Evolutionary conservation across 495 filamentous ascomycete species (phyloP).

Genomic region (Tetracladium marchalianum): DNA sequence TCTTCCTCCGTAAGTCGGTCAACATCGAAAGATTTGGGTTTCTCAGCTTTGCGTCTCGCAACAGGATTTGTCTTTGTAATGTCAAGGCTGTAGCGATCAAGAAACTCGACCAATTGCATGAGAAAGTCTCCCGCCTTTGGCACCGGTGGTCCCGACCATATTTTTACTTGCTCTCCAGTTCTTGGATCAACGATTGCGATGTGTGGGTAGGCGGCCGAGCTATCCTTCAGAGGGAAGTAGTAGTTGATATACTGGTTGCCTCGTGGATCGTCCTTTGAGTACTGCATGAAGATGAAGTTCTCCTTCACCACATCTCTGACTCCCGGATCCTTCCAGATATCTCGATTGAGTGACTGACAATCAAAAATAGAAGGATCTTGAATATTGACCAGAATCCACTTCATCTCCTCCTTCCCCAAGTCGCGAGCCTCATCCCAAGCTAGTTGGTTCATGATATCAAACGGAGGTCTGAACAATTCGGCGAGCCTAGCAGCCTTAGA

Average conservation of each 20-base stretch:
- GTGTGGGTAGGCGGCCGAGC: slow-evolving; percentile 69
- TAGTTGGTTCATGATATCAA: slow-evolving; percentile 67
- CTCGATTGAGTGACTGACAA: slow-evolving; percentile 86
- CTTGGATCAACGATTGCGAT: slow-evolving; percentile 93
- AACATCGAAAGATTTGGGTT: slow-evolving; percentile 57
- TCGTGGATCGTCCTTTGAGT: slow-evolving; percentile 65
- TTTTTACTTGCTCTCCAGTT: slow-evolving; percentile 94
- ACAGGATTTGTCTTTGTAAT: slow-evolving; percentile 87
- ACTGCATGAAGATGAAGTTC: slow-evolving; percentile 94
- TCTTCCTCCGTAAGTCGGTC: slow-evolving; percentile 93
- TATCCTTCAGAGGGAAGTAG: slow-evolving; percentile 68
- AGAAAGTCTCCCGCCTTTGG: slow-evolving; percentile 73
- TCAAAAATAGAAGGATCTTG: slow-evolving; percentile 87
- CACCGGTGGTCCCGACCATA: slow-evolving; percentile 79
- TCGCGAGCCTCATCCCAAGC: slow-evolving; percentile 74
- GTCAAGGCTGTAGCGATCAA: slow-evolving; percentile 87
- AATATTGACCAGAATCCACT: slow-evolving; percentile 92
- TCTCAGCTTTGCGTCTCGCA: slow-evolving; percentile 64
- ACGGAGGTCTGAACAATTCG: slow-evolving; percentile 85
- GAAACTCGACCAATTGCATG: slow-evolving; percentile 85
- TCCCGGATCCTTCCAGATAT: slow-evolving; percentile 81
- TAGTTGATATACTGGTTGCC: slow-evolving; percentile 76
- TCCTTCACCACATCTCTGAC: slow-evolving; percentile 74
- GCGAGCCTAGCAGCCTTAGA: slow-evolving; percentile 65
- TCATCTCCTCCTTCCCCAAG: slow-evolving; percentile 72